A percentile compares a stretch with the other conserved stretches of the same genome.
Conservation (phyloP, 495 filamentous ascomycete species). For the Penicillium diatomitis region DNA sequence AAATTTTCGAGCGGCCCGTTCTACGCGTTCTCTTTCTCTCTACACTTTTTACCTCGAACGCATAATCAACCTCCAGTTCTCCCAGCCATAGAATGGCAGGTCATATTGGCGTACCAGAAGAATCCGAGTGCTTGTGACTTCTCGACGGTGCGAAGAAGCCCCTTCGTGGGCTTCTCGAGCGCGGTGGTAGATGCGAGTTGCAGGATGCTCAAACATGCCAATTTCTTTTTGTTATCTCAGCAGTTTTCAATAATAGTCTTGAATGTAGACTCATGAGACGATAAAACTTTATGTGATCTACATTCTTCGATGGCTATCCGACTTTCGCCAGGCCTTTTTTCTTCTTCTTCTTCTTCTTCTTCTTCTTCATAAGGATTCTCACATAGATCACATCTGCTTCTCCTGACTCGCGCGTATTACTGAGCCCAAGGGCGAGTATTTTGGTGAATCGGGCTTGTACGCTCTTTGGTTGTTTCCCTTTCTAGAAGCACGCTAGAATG, state of each 20-base stretch:
- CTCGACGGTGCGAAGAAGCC: conserved; percentile 21
- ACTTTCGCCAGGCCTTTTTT: too few relatives aligned
- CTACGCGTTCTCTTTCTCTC: conserved; percentile 16
- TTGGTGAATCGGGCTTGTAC: too few relatives aligned
- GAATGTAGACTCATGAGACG: too few relatives aligned
- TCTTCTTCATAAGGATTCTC: too few relatives aligned
- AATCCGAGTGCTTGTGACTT: conserved; percentile 25
- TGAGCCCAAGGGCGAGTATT: too few relatives aligned
- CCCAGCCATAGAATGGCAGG: conserved; percentile 37
- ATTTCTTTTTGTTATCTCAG: background rate
- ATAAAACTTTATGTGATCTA: too few relatives aligned
- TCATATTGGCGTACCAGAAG: conserved; percentile 48
- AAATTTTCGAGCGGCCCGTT: conserved; percentile 4
- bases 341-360: too few relatives aligned
- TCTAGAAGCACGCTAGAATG: conserved; percentile 1
- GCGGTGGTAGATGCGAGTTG: conserved; percentile 34
- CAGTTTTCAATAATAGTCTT: too few relatives aligned
- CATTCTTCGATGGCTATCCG: too few relatives aligned
- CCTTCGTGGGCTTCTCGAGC: conserved; percentile 10
- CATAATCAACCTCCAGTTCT: conserved; percentile 48
- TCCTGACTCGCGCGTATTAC: too few relatives aligned
- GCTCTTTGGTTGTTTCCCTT: background rate
- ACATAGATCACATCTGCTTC: too few relatives aligned
- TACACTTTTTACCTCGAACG: conserved; percentile 41
- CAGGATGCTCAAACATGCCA: conserved; percentile 33